phyloP scores from a whole-genome alignment of 257 asterid species.

The Plantago major region DNA sequence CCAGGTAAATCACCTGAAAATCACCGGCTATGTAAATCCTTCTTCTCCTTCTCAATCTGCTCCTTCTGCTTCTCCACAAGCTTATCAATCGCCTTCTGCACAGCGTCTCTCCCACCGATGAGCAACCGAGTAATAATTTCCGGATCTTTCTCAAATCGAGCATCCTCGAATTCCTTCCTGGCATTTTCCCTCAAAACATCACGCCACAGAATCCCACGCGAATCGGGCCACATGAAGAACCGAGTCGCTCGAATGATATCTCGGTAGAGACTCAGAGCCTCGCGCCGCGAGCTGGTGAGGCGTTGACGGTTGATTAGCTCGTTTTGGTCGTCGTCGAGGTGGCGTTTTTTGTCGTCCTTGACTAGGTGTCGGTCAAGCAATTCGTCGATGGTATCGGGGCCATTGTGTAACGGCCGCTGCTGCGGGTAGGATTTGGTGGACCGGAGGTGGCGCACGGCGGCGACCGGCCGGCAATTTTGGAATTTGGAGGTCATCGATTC shows the following conservation, averaged over 20 bases:
- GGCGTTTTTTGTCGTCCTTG: conserved; percentile 40
- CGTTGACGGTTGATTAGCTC: conserved; percentile 55
- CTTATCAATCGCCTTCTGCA: conserved; percentile 79
- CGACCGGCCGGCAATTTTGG: conserved; percentile 26
- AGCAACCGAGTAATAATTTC: conserved; percentile 71
- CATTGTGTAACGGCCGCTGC: conserved; percentile 53
- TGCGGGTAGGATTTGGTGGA: neutral
- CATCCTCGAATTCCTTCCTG: conserved; percentile 80
- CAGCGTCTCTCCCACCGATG: conserved; percentile 86
- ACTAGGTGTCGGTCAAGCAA: conserved; percentile 75
- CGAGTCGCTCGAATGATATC: conserved; percentile 84
- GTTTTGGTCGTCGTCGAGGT: conserved; percentile 51
- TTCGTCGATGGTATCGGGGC: conserved; percentile 91
- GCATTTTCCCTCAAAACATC: conserved; percentile 86
- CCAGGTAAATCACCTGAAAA: conserved; percentile 19
- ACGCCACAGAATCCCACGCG: conserved; percentile 84
- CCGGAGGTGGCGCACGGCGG: conserved; percentile 22
- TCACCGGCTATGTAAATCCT: conserved; percentile 32
- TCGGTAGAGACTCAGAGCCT: conserved; percentile 79
- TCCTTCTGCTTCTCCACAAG: conserved; percentile 91
- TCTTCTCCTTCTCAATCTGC: conserved; percentile 59
- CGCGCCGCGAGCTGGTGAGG: conserved; percentile 82
- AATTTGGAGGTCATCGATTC: conserved; percentile 37
- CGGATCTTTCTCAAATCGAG: conserved; percentile 82
- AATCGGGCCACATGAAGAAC: conserved; percentile 81